Evolutionary conservation across 805 yeast species (phyloP), one percentile per base, ranked within the genome.

Genomic region (Kluyveromyces siamensis): DNA sequence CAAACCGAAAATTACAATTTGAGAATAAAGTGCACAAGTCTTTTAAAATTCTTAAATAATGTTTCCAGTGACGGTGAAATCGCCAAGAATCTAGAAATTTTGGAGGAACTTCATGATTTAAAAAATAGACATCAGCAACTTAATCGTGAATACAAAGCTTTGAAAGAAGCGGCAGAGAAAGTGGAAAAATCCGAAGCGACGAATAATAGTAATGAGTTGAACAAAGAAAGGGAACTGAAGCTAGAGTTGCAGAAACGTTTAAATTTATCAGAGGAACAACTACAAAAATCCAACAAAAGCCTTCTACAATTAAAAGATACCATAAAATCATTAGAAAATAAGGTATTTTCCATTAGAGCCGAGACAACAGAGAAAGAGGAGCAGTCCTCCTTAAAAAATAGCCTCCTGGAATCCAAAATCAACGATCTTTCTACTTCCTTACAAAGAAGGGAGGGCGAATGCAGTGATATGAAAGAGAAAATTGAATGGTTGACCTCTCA

Each of bases 1-100:
- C 52, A 55, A 25, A 56, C 53, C 14, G 66, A 62, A 25, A 63
- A 62, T 45, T 57, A 62, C 41, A 58, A 55, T 46, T 50, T 64
- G 40, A 52, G 60, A 40, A 52, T 63, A 27, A 60, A 61, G 40
- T 55, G 61, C 36, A 58, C 58, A 41, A 58, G 66, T n/a, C 51
- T 62, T 36, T 50, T 59, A 41, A 59, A 62, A 49, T 58, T 62
- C 37, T 48, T 63, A 18, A 62, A 62, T 43, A 57, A 53, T 27
- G 62, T 56, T 7, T 55, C 58, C 11, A 58, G 60, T 46, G 58
- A 59, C 38, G 60, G 62, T 21, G 59, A 57, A 37, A 41, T 60
- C 18, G 52, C 48, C 35, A 54, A 59, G 36, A 54, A 53, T 44
- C 44, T 60, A 30, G 57, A 50, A 5, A 47, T 58, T 9, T 37